Conservation (phyloP, 441 rosid species). For the Populus hybrid region DNA sequence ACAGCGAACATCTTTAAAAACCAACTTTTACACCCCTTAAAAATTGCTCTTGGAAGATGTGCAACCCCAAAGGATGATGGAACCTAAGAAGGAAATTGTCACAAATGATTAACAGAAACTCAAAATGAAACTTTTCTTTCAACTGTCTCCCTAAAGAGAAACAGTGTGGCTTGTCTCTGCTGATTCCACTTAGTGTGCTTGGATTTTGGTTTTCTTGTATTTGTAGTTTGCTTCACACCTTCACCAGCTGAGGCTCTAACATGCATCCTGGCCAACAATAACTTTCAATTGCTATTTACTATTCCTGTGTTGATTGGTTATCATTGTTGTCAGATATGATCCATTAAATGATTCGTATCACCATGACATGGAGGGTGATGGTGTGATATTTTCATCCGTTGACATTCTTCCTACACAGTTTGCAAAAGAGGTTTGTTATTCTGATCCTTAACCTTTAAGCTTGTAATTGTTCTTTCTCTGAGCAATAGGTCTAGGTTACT, state of each 20-base stretch:
- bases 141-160: neutral
- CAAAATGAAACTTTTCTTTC: neutral
- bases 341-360: conserved; percentile 57
- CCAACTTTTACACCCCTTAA: neutral
- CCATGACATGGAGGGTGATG: conserved; percentile 79
- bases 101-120: neutral
- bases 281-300: neutral
- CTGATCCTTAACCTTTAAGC: conserved; percentile 8
- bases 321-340: conserved; percentile 51
- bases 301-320: conserved; percentile 1
- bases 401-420: conserved; percentile 96
- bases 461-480: neutral
- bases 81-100: neutral
- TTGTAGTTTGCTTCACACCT: neutral
- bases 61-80: neutral
- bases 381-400: conserved; percentile 72
- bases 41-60: neutral
- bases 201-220: neutral
- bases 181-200: neutral
- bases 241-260: neutral
- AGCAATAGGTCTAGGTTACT: neutral
- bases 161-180: neutral
- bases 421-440: conserved; percentile 81
- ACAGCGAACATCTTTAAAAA: neutral
- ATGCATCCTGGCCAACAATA: neutral